Percentiles rank a stretch among this genome's conserved stretches.
phyloP scores from a whole-genome alignment of 176 grass and related monocot species.

The Elaeis guineensis region DNA sequence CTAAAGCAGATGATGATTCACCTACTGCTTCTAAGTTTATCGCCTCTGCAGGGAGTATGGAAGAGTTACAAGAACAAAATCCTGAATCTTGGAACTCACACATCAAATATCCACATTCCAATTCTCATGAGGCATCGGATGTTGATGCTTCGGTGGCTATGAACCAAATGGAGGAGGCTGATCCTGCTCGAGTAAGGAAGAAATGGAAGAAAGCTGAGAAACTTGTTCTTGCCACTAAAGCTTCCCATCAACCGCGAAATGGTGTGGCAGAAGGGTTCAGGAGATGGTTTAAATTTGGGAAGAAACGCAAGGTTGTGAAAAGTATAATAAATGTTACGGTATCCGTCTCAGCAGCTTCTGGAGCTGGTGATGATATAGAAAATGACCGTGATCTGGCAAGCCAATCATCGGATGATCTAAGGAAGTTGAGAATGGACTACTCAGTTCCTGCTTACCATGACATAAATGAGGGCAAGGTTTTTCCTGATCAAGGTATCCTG shows the following conservation, averaged over 20 bases:
- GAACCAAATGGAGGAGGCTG: constrained; percentile 28
- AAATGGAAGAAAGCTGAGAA: constrained; percentile 36
- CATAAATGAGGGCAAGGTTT: neutral
- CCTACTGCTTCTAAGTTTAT: neutral
- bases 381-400: neutral
- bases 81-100: constrained; percentile 33
- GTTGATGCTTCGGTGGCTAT: constrained; percentile 54
- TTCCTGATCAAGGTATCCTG: neutral
- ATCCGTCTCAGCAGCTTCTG: neutral
- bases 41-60: neutral
- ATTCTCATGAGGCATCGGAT: constrained; percentile 60
- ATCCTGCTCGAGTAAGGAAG: constrained; percentile 19
- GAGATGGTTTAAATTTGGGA: constrained; percentile 49
- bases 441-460: neutral
- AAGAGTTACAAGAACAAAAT: neutral
- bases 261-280: constrained; percentile 41
- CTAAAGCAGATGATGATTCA: neutral
- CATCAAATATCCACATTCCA: constrained; percentile 36
- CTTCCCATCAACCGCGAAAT: constrained; percentile 22
- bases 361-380: constrained; percentile 11
- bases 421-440: neutral
- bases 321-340: neutral
- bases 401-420: neutral
- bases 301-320: constrained; percentile 21
- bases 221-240: constrained; percentile 10